Base-by-base conservation (phyloP, 768 basidiomycete genomes). In the Pleurotus tuoliensis region DNA sequence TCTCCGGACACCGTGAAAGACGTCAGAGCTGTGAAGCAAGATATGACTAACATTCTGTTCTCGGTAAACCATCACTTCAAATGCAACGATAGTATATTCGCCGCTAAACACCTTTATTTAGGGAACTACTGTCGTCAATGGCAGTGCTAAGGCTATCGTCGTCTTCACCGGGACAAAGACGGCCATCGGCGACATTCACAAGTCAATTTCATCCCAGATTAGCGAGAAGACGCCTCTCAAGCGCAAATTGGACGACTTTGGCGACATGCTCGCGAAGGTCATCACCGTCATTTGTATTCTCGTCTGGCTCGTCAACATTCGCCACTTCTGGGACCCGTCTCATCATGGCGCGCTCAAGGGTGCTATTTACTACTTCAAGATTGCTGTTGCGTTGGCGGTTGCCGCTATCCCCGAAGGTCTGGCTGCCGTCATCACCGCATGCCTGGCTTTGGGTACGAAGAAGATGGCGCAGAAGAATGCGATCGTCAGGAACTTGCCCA, bases 381-480 rank as follows among this genome's bases (percentile, higher is more conserved):
- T 99, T 67, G 96, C 96, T 37, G 97, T 99, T 44, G 94, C 97
- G 4, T 78, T 99, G 45, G 96, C 97, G n/a, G 96, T 99, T 40
- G 96, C 96, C 57, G 96, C 96, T 40, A 99, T 98, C 67, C 96
- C 97, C 0, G 96, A 99, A 72, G 96, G 96, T 58, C 75, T 99
- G n/a, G 94, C 96, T 37, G 95, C 94, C 50, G 96, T 99, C 57
- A 97, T 98, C 66, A 99, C 96, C 6, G 94, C 94, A 8, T 98
- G 95, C 71, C 73, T 99, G 39, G 95, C 97, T 8, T 80, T 99
- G 12, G 97, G 96, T 16, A 98, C 96, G 15, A 94, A 97, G 77
- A 98, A 97, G 73, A 99, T 99, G 96, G 95, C 96, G 0, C 91
- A 97, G 77, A 91, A 95, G 74, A 97, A 98, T 60, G 96, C 96